These are phyloP conservation scores for Plenodomus tracheiphilus DNA, from an alignment of 2,329 filamentous ascomycete species.

Conservation along the genomic window DNA sequence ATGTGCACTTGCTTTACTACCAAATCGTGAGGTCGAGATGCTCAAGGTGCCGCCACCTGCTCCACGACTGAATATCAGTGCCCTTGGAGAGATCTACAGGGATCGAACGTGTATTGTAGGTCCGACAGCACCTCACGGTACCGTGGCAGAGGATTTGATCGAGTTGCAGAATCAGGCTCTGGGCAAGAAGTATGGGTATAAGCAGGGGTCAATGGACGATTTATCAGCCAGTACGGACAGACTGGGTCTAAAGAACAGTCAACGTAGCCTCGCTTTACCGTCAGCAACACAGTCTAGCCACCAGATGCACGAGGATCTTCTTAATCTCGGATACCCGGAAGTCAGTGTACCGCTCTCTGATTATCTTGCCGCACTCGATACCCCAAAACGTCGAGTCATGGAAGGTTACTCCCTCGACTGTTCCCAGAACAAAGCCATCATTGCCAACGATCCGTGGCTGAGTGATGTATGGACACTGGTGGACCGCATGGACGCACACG, in stretches of 20 bases:
- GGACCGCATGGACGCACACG: constrained; percentile 65
- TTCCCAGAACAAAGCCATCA: constrained; percentile 66
- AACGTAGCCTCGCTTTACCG: constrained; percentile 31
- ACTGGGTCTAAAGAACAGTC: constrained; percentile 38
- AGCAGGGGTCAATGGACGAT: constrained; percentile 11
- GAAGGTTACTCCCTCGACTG: constrained; percentile 64
- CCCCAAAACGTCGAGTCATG: constrained; percentile 58
- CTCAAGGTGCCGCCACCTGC: constrained; percentile 51
- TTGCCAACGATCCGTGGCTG: constrained; percentile 74
- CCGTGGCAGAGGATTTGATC: constrained; percentile 40
- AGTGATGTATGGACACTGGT: constrained; percentile 79
- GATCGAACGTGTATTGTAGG: constrained; percentile 36
- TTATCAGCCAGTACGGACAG: constrained; percentile 35
- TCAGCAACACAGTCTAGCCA: constrained; percentile 36
- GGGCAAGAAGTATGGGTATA: constrained; percentile 25
- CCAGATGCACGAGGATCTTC: constrained; percentile 42
- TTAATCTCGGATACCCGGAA: constrained; percentile 42
- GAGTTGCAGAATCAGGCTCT: constrained; percentile 37
- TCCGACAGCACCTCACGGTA: constrained; percentile 33
- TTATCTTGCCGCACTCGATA: constrained; percentile 38
- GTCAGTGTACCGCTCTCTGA: constrained; percentile 39
- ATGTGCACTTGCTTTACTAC: constrained; percentile 57
- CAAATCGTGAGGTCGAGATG: constrained; percentile 56
- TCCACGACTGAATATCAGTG: constrained; percentile 48
- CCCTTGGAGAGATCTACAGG: constrained; percentile 49